Conservation (phyloP, 306 rosid species). For the Inga laurina region DNA sequence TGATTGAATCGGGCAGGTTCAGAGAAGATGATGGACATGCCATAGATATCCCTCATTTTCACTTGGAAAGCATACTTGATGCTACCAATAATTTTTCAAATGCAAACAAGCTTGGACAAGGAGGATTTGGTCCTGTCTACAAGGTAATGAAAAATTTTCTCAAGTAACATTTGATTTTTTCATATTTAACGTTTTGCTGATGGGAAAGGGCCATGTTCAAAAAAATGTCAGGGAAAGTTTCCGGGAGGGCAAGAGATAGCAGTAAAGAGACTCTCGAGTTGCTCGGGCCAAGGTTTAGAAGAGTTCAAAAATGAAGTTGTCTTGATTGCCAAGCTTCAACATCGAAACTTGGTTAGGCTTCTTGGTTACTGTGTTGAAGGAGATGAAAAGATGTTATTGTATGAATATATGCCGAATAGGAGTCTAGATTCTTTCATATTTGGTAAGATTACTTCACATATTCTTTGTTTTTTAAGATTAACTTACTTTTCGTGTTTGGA, state of each 20-base stretch:
- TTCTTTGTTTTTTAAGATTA: not conserved
- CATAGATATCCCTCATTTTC: conserved; percentile 66
- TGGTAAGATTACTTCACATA: conserved; percentile 43
- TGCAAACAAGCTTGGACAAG: conserved; percentile 79
- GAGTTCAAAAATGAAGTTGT: conserved; percentile 83
- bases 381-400: conserved; percentile 76
- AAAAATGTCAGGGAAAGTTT: conserved; percentile 53
- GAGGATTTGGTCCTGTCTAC: conserved; percentile 78
- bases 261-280: conserved; percentile 77
- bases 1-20: conserved; percentile 57
- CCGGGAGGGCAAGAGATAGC: conserved; percentile 70
- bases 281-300: conserved; percentile 79
- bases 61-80: conserved; percentile 56
- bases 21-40: conserved; percentile 60
- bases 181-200: conserved; percentile 18
- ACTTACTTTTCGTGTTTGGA: not conserved
- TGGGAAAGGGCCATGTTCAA: not conserved
- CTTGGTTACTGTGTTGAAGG: conserved; percentile 76
- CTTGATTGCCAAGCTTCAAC: conserved; percentile 80
- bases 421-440: conserved; percentile 79
- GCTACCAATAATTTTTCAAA: conserved; percentile 63
- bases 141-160: conserved; percentile 41
- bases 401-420: conserved; percentile 79
- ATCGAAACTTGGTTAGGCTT: conserved; percentile 77
- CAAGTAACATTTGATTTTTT: not conserved